Percentiles rank a stretch among this genome's conserved stretches.
These are phyloP conservation scores for Clonostachys rosea DNA, from an alignment of 2,329 filamentous ascomycete species.

Conservation along the genomic window DNA sequence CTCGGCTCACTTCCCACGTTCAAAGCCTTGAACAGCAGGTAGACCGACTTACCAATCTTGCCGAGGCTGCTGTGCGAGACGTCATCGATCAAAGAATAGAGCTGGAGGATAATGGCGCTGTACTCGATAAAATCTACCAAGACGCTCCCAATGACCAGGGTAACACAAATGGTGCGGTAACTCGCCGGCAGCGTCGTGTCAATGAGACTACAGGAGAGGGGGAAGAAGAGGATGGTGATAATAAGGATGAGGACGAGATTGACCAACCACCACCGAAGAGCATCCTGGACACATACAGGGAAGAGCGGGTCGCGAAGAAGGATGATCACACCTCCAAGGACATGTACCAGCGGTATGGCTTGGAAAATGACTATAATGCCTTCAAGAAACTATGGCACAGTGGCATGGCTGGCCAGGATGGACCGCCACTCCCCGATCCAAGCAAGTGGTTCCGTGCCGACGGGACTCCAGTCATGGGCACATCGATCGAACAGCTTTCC, in stretches of 20 bases:
- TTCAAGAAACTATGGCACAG: constrained; percentile 57
- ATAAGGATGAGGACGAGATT: constrained; percentile 15
- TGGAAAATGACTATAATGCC: constrained; percentile 53
- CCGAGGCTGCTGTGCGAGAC: constrained; percentile 40
- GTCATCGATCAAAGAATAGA: constrained; percentile 44
- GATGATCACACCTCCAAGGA: constrained; percentile 35
- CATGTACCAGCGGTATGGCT: constrained; percentile 42
- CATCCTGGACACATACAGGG: constrained; percentile 23
- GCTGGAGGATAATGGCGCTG: constrained; percentile 40
- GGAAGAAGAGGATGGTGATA: constrained; percentile 7
- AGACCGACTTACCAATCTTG: constrained; percentile 32
- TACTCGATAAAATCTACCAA: constrained; percentile 26
- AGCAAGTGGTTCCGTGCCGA: constrained; percentile 47
- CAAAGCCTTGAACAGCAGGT: constrained; percentile 31
- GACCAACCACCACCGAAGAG: constrained; percentile 14
- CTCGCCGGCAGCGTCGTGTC: constrained; percentile 3
- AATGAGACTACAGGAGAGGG: constrained; percentile 1
- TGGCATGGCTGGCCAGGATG: constrained; percentile 40
- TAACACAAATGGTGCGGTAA: constrained; percentile 11
- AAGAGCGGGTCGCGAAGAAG: constrained; percentile 27
- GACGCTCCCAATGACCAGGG: too few species aligned
- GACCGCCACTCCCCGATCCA: constrained; percentile 46
- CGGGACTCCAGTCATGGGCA: constrained; percentile 32
- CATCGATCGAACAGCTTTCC: neutral
- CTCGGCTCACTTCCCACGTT: constrained; percentile 30